Evolutionary conservation across 306 rosid species (phyloP).

Genomic region (Lathyrus tuberosus): DNA sequence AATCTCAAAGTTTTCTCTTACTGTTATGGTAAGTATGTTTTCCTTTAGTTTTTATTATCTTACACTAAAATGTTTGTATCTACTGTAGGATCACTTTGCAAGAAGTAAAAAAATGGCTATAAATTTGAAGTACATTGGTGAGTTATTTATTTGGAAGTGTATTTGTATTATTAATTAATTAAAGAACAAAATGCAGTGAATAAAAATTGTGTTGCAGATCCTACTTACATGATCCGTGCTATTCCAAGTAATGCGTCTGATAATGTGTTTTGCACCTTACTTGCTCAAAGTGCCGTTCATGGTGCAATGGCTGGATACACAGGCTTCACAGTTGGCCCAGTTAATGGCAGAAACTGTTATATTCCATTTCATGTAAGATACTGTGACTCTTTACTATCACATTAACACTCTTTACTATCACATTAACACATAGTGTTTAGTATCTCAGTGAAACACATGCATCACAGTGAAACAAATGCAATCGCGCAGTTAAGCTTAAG

Average conservation of each 20-base stretch:
- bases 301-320: slow-evolving; percentile 83
- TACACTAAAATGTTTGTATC: slow-evolving; percentile 6
- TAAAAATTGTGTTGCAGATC: slow-evolving; percentile 53
- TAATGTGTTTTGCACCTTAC: slow-evolving; percentile 69
- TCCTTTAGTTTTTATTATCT: background rate
- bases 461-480: background rate
- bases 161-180: background rate
- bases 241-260: slow-evolving; percentile 76
- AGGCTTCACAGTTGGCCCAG: slow-evolving; percentile 71
- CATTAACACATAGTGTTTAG: background rate
- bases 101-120: slow-evolving; percentile 44
- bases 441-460: background rate
- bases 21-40: background rate
- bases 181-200: slow-evolving; percentile 8
- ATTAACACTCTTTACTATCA: background rate
- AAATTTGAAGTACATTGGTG: slow-evolving; percentile 77
- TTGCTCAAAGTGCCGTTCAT: slow-evolving; percentile 74
- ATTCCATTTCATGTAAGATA: slow-evolving; percentile 69
- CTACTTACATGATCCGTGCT: slow-evolving; percentile 82
- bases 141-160: slow-evolving; percentile 2
- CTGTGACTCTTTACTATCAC: background rate
- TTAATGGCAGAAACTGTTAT: slow-evolving; percentile 67
- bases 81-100: slow-evolving; percentile 64
- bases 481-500: background rate
- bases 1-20: slow-evolving; percentile 1